A percentile compares a stretch with the other conserved stretches of the same genome.
phyloP scores from a whole-genome alignment of 2,329 filamentous ascomycete species.

The Claviceps sp. region DNA sequence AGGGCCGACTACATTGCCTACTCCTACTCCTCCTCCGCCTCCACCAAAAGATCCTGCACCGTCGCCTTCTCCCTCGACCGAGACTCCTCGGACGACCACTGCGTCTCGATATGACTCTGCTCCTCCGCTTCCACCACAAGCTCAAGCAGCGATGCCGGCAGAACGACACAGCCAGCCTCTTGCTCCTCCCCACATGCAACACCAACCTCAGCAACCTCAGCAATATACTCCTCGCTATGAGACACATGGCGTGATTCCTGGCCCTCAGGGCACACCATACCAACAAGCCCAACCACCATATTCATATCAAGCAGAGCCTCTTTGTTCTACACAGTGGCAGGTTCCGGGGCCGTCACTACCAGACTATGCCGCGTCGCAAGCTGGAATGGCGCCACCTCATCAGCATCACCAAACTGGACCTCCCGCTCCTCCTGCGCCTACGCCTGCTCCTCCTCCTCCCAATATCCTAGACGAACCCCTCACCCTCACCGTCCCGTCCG shows the following conservation, averaged over 20 bases:
- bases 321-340: conserved; percentile 11
- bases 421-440: conserved; percentile 12
- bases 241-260: background rate
- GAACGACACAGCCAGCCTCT: conserved; percentile 6
- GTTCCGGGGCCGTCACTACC: conserved; percentile 9
- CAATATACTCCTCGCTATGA: conserved; percentile 3
- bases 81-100: conserved; percentile 7
- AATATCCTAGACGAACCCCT: conserved; percentile 46
- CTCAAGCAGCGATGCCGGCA: conserved; percentile 2
- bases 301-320: conserved; percentile 1
- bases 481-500: conserved; percentile 33
- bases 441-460: conserved; percentile 26
- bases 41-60: conserved; percentile 23
- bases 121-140: conserved; percentile 29
- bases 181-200: conserved; percentile 5
- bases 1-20: conserved; percentile 55
- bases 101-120: conserved; percentile 34
- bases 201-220: conserved; percentile 7
- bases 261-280: conserved; percentile 1
- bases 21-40: conserved; percentile 57
- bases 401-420: conserved; percentile 7
- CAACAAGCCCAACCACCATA: background rate
- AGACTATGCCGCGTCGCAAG: conserved; percentile 4
- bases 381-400: background rate
- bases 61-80: conserved; percentile 8